Conservation (phyloP, 2,329 filamentous ascomycete genomes). For the Cadophora malorum region DNA sequence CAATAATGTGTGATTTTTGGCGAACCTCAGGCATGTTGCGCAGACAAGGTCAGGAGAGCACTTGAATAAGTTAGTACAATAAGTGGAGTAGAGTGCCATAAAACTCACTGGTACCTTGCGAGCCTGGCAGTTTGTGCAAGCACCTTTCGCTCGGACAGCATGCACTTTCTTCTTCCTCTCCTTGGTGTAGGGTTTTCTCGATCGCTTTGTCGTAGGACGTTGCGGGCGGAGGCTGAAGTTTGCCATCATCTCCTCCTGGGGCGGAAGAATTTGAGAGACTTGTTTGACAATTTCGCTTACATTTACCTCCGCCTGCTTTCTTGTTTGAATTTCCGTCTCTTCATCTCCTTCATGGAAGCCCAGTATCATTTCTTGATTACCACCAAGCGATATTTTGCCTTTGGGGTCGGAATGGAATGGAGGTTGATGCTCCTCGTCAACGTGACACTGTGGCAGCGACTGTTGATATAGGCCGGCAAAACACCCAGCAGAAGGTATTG, state of each 20-base stretch:
- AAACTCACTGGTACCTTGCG: slow-evolving; percentile 31
- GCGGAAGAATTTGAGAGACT: background rate
- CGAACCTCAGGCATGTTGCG: slow-evolving; percentile 27
- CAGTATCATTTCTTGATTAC: background rate
- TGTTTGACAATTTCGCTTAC: background rate
- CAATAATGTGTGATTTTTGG: slow-evolving; percentile 19
- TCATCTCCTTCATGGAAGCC: background rate
- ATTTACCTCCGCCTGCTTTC: background rate
- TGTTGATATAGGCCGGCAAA: background rate
- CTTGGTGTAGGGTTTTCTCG: slow-evolving; percentile 27
- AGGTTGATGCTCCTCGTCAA: background rate
- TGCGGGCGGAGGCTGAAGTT: slow-evolving; percentile 26
- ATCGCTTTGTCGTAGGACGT: slow-evolving; percentile 23
- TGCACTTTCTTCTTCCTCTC: slow-evolving; percentile 31
- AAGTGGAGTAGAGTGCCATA: background rate
- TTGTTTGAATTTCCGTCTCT: background rate
- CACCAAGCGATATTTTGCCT: background rate
- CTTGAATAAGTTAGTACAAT: slow-evolving; percentile 19
- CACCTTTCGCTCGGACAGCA: slow-evolving; percentile 28
- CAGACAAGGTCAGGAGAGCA: slow-evolving; percentile 32
- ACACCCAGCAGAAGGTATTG: background rate
- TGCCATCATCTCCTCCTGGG: slow-evolving; percentile 21
- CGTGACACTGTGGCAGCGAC: background rate
- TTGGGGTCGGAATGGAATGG: background rate
- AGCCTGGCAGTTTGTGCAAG: slow-evolving; percentile 29